Evolutionary conservation across 192 early-diverging fungal species (phyloP).

Genomic region (Dispira parvispora): DNA sequence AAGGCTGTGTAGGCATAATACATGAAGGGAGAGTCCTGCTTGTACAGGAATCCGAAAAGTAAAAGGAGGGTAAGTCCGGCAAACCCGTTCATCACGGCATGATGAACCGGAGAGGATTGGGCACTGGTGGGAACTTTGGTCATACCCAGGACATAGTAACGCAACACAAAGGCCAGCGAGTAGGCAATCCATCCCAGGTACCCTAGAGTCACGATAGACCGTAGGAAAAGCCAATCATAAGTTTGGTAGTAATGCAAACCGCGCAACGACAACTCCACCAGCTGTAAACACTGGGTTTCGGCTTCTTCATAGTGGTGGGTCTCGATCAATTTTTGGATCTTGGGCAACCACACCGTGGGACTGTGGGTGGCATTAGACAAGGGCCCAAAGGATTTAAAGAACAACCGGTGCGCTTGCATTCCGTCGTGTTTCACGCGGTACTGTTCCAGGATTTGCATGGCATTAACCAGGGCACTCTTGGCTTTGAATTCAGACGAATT

Average conservation of each 20-base stretch:
- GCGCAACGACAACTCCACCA: constrained; percentile 50
- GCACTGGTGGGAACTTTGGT: neutral
- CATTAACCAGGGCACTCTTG: constrained; percentile 59
- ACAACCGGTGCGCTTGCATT: constrained; percentile 60
- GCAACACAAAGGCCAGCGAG: constrained; percentile 63
- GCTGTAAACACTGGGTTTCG: constrained; percentile 37
- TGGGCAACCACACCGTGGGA: constrained; percentile 30
- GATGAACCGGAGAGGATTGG: neutral
- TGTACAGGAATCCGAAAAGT: constrained; percentile 42
- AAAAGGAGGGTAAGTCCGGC: constrained; percentile 20
- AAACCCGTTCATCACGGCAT: constrained; percentile 19
- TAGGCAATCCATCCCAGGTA: constrained; percentile 84
- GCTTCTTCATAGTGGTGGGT: constrained; percentile 44
- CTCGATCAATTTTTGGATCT: constrained; percentile 46
- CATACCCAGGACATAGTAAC: constrained; percentile 33
- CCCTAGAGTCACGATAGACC: constrained; percentile 64
- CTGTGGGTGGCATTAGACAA: constrained; percentile 34
- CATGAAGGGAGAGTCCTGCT: constrained; percentile 58
- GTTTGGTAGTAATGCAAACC: constrained; percentile 92
- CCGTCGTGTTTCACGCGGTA: constrained; percentile 71
- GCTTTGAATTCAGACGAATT: constrained; percentile 57
- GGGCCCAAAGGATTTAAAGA: constrained; percentile 59
- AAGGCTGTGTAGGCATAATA: constrained; percentile 84
- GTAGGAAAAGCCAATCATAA: constrained; percentile 90
- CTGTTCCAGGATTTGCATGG: constrained; percentile 69